These are phyloP conservation scores for Leccinum griseonigrum DNA, from an alignment of 1,284 basidiomycete genomes.

Conservation along the genomic window DNA sequence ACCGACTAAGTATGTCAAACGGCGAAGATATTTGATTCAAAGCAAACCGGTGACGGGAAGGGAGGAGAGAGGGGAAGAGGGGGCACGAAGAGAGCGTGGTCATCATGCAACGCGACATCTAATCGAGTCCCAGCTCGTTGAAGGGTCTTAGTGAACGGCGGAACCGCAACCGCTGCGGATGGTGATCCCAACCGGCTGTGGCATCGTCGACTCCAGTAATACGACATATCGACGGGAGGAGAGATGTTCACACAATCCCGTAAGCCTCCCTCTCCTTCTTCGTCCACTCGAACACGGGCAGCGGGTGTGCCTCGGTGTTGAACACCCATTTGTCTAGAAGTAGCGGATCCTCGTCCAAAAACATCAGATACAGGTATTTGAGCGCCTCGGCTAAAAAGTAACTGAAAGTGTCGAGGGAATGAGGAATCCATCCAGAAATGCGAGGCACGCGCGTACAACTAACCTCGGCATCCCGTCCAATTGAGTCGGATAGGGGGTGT, in stretches of 20 bases:
- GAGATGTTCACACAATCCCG: slow-evolving; percentile 8
- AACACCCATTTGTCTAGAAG: slow-evolving; percentile 77
- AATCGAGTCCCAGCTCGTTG: too few species aligned
- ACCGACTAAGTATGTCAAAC: too few species aligned
- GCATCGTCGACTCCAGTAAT: too few species aligned
- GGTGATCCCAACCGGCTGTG: too few species aligned
- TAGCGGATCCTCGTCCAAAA: slow-evolving; percentile 53
- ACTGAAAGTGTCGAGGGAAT: slow-evolving; percentile 32
- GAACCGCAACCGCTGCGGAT: too few species aligned
- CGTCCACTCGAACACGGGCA: slow-evolving; percentile 73
- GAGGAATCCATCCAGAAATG: neutral
- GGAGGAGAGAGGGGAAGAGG: too few species aligned
- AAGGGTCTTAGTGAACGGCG: too few species aligned
- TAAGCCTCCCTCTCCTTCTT: slow-evolving; percentile 45
- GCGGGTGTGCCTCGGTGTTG: slow-evolving; percentile 81
- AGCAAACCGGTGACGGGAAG: too few species aligned
- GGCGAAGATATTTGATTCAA: too few species aligned
- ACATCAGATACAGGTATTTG: slow-evolving; percentile 67
- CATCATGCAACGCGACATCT: too few species aligned
- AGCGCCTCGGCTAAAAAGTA: slow-evolving; percentile 73
- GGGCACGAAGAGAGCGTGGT: too few species aligned
- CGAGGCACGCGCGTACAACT: neutral
- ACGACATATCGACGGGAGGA: too few species aligned
- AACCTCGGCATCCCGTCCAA: slow-evolving; percentile 10
- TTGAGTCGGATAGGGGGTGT: slow-evolving; percentile 30